Conservation (phyloP, 2,329 filamentous ascomycete genomes). For the Zelopaecilomyces penicillatus region DNA sequence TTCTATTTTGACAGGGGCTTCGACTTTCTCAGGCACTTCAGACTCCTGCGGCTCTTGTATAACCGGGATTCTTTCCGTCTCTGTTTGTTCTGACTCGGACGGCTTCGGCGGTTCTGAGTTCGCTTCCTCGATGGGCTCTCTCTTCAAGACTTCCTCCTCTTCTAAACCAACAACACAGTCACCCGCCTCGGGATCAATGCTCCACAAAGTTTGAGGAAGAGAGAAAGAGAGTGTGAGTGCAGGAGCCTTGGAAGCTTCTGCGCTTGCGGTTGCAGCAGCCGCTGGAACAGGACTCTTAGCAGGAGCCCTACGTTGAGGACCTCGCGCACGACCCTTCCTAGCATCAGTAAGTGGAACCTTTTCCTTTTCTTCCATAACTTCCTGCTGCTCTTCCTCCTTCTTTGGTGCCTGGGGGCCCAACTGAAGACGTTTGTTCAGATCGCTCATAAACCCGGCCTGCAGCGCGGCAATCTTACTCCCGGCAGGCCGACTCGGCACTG, state of each 20-base stretch:
- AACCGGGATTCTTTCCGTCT: not conserved
- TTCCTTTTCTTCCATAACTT: constrained; percentile 52
- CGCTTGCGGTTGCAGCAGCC: constrained; percentile 17
- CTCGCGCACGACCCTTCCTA: constrained; percentile 80
- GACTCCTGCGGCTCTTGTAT: not conserved
- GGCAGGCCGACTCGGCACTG: constrained; percentile 63
- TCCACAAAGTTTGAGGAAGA: constrained; percentile 40
- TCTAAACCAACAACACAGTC: constrained; percentile 23
- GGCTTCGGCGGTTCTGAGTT: not conserved
- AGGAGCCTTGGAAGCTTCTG: constrained; percentile 2
- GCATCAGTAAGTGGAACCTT: constrained; percentile 80
- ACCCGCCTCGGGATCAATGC: constrained; percentile 43
- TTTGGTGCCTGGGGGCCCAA: constrained; percentile 75
- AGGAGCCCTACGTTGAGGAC: constrained; percentile 69
- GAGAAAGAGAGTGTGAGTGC: constrained; percentile 35
- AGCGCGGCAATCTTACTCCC: constrained; percentile 85
- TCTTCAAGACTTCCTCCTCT: constrained; percentile 4
- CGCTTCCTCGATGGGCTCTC: not conserved
- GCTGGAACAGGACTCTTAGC: constrained; percentile 38
- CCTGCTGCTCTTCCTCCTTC: constrained; percentile 56
- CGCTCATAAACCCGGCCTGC: constrained; percentile 85
- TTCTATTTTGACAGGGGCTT: not conserved
- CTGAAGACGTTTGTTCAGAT: constrained; percentile 82
- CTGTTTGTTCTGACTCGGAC: constrained; percentile 1
- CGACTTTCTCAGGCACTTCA: constrained; percentile 1